Evolutionary conservation across 345 rosid genomes (phyloP).

Genomic region (Turnera subulata): DNA sequence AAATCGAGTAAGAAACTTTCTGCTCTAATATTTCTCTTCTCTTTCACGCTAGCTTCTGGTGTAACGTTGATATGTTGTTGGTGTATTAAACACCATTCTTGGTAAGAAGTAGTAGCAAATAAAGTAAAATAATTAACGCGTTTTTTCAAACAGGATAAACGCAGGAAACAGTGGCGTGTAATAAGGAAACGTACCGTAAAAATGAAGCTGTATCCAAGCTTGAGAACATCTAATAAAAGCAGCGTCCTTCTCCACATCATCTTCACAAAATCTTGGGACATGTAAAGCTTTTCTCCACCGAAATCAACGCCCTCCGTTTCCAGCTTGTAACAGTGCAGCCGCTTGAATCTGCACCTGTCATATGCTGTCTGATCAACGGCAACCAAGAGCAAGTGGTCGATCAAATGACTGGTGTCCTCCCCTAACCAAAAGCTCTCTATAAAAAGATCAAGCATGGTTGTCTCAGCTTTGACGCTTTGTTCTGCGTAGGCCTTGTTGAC

Average conservation of each 20-base stretch:
- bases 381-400: constrained; percentile 19
- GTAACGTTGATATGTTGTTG: too few species aligned
- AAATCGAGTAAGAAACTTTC: too few species aligned
- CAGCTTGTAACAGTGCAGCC: constrained; percentile 22
- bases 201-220: constrained; percentile 22
- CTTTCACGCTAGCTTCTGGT: too few species aligned
- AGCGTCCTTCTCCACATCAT: constrained; percentile 33
- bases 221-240: constrained; percentile 14
- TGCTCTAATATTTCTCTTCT: too few species aligned
- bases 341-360: constrained; percentile 18
- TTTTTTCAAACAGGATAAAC: too few species aligned
- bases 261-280: constrained; percentile 22
- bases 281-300: constrained; percentile 21
- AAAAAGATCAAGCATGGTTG: constrained; percentile 26
- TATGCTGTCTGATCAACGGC: constrained; percentile 22
- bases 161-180: too few species aligned
- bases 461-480: constrained; percentile 1
- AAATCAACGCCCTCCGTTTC: constrained; percentile 18
- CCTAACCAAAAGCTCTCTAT: constrained; percentile 28
- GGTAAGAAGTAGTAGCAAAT: too few species aligned
- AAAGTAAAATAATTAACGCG: too few species aligned
- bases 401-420: constrained; percentile 19
- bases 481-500: constrained; percentile 29
- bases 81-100: too few species aligned
- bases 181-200: constrained; percentile 18